phyloP scores from a whole-genome alignment of 2,329 filamentous ascomycete species.

The Simplicillium aogashimaense region DNA sequence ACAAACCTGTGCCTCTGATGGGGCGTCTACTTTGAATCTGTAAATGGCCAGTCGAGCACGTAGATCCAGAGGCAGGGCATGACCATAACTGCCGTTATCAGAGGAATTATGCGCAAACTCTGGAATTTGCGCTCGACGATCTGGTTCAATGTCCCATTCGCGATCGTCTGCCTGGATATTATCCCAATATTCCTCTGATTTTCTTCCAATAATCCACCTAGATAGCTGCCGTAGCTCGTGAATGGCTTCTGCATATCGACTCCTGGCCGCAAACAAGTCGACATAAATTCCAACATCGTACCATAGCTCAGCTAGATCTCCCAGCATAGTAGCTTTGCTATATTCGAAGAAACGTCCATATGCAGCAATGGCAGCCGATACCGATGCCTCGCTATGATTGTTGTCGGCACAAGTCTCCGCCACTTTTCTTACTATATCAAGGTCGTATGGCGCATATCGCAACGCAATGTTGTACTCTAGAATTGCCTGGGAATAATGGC shows the following conservation, averaged over 20 bases:
- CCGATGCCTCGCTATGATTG: slow-evolving; percentile 29
- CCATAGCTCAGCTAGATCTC: slow-evolving; percentile 46
- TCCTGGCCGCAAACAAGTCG: slow-evolving; percentile 62
- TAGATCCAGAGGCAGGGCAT: slow-evolving; percentile 68
- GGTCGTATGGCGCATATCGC: slow-evolving; percentile 40
- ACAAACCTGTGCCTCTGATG: slow-evolving; percentile 65
- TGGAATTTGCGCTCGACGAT: slow-evolving; percentile 52
- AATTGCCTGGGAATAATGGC: slow-evolving; percentile 42
- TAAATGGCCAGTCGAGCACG: slow-evolving; percentile 77
- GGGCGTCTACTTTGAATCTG: slow-evolving; percentile 59
- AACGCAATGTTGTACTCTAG: slow-evolving; percentile 47
- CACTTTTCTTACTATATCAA: slow-evolving; percentile 43
- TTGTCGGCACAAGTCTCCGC: slow-evolving; percentile 47
- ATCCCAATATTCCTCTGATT: slow-evolving; percentile 71
- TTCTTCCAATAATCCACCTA: slow-evolving; percentile 73
- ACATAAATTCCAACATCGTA: slow-evolving; percentile 77
- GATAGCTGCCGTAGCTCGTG: slow-evolving; percentile 60
- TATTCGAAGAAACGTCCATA: slow-evolving; percentile 38
- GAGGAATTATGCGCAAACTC: slow-evolving; percentile 50
- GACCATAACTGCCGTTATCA: slow-evolving; percentile 51
- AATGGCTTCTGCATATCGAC: slow-evolving; percentile 56
- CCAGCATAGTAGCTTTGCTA: slow-evolving; percentile 20
- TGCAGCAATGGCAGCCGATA: slow-evolving; percentile 32
- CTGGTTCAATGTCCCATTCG: slow-evolving; percentile 75
- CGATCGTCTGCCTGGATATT: slow-evolving; percentile 61